Base-by-base conservation (phyloP, 495 filamentous ascomycete species). In the Xylaria intraflava region DNA sequence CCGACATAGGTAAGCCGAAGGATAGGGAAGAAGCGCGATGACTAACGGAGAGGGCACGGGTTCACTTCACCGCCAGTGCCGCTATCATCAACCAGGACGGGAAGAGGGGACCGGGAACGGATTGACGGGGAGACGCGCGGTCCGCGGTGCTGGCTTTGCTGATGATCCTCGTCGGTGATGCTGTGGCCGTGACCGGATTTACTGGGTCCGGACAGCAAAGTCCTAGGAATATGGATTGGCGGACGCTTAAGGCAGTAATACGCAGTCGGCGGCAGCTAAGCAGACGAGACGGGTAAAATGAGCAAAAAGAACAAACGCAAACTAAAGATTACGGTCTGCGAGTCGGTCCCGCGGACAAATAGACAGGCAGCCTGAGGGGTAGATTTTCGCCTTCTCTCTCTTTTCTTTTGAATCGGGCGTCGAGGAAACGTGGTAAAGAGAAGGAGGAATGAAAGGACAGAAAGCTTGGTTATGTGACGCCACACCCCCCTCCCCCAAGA, bases 391-490 rank as follows among this genome's bases (percentile, higher is more conserved):
- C 17, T 8, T 2, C 35, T 17, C n/a, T 9, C 35, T 38, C n/a
- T 38, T 19, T n/a, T 2, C 5, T 19, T 38, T 16, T 4, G 4
- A 27, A 49, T 39, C 23, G 19, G 46, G 35, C 39, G 33, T 43
- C 36, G 26, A 7, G 30, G 46, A 42, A 38, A 46, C 12, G 30
- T 3, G 17, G 36, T 43, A 36, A 23, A 50, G 31, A 48, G 23
- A 24, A 17, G 31, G 42, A 30, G 36, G 39, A 38, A 17, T 31
- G 53, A 56, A 27, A 41, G 33, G 39, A 23, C 39, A 53, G 54
- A 57, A 57, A 60, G 59, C 59, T 51, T 62, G 59, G 51, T 55
- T 62, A 56, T 60, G 62, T 57, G 56, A 65, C 57, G 62, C 62
- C 62, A 65, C 62, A 59, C 48, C 48, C 43, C 43, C 43, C 46